These are phyloP conservation scores for Mrakia blollopis DNA, from an alignment of 768 basidiomycete species.

Conservation along the genomic window DNA sequence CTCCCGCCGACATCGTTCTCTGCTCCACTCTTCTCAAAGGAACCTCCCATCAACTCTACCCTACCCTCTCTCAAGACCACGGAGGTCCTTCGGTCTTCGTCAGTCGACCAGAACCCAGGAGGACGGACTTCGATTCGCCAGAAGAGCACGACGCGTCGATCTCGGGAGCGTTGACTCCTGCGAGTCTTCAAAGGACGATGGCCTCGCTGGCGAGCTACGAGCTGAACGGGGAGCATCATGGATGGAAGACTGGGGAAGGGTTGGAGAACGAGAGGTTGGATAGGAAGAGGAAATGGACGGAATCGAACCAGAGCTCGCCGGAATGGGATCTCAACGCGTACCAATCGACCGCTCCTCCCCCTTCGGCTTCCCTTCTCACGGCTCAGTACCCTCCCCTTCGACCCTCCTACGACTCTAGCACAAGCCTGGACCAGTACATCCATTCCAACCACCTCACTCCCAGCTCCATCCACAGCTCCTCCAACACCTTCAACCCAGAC, in stretches of 20 bases:
- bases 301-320: not conserved
- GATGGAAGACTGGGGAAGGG: slow-evolving; percentile 7
- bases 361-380: not conserved
- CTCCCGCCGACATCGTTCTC: not conserved
- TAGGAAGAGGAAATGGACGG: not conserved
- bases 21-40: not conserved
- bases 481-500: not conserved
- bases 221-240: slow-evolving; percentile 8
- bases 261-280: slow-evolving; percentile 7
- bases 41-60: not conserved
- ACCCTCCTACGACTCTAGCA: not conserved
- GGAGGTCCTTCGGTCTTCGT: not conserved
- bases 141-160: not conserved
- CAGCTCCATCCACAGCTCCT: not conserved
- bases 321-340: not conserved
- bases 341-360: not conserved
- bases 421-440: not conserved
- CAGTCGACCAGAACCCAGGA: not conserved
- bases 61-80: not conserved
- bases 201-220: slow-evolving; percentile 2
- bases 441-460: not conserved
- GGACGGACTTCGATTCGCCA: not conserved
- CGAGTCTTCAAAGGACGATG: not conserved
- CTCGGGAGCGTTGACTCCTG: not conserved
- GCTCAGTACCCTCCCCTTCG: not conserved